A percentile compares a stretch with the other conserved stretches of the same genome.
phyloP scores from a whole-genome alignment of 148 eudicot species.

The Polygonum aviculare region DNA sequence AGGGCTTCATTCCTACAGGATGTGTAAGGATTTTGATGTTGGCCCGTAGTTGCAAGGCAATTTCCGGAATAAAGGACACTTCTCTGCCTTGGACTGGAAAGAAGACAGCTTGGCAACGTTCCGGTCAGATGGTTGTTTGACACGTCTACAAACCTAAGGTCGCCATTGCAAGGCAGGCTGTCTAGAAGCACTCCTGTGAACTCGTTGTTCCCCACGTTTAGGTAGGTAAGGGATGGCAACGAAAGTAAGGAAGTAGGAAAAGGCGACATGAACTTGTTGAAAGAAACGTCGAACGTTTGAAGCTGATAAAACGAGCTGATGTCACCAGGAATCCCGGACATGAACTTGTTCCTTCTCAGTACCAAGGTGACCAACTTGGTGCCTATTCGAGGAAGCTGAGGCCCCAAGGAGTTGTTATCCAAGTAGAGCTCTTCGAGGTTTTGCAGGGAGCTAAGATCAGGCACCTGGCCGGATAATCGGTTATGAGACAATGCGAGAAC shows the following conservation, averaged over 20 bases:
- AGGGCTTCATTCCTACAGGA: constrained; percentile 77
- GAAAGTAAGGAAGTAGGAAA: constrained; percentile 49
- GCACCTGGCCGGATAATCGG: constrained; percentile 53
- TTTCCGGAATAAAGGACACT: constrained; percentile 38
- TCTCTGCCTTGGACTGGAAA: constrained; percentile 21
- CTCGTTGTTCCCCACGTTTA: constrained; percentile 48
- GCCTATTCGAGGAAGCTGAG: constrained; percentile 50
- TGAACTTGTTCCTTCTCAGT: constrained; percentile 56
- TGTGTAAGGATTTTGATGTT: constrained; percentile 45
- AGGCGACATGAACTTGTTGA: constrained; percentile 68
- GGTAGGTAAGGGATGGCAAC: constrained; percentile 50
- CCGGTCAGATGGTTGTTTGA: constrained; percentile 65
- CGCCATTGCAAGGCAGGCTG: constrained; percentile 39
- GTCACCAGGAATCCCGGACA: constrained; percentile 42
- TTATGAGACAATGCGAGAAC: constrained; percentile 63
- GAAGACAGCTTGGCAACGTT: constrained; percentile 51
- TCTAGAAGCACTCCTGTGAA: constrained; percentile 56
- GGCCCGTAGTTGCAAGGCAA: constrained; percentile 38
- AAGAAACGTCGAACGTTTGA: constrained; percentile 50
- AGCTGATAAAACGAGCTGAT: constrained; percentile 61
- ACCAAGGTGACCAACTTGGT: constrained; percentile 44
- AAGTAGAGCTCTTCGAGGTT: constrained; percentile 69
- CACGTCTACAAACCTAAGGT: constrained; percentile 53
- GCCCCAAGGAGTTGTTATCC: constrained; percentile 62
- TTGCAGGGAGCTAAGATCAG: constrained; percentile 52